A percentile compares a stretch with the other conserved stretches of the same genome.
These are phyloP conservation scores for Neofusicoccum laricinum DNA, from an alignment of 2,329 filamentous ascomycete species.

Conservation along the genomic window DNA sequence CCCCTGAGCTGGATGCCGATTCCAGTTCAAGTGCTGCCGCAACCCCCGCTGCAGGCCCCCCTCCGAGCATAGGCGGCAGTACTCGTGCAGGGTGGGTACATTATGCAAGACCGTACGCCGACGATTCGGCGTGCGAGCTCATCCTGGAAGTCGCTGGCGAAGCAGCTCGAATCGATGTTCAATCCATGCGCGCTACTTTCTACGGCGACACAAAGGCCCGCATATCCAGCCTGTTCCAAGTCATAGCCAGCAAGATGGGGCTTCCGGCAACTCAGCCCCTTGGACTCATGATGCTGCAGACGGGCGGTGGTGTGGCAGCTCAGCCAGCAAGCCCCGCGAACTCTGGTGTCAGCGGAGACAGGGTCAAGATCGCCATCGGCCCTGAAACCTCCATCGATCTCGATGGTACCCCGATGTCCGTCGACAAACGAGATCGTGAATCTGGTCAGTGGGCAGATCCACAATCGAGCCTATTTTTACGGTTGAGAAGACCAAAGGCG, in stretches of 20 bases:
- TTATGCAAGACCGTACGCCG: slow-evolving; percentile 84
- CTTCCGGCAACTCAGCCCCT: slow-evolving; percentile 59
- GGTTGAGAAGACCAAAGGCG: neutral
- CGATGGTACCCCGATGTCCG: slow-evolving; percentile 39
- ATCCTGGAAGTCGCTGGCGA: slow-evolving; percentile 67
- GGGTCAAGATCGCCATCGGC: slow-evolving; percentile 57
- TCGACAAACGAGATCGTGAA: slow-evolving; percentile 36
- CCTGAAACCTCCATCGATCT: slow-evolving; percentile 58
- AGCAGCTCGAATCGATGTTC: slow-evolving; percentile 41
- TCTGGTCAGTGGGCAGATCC: slow-evolving; percentile 23
- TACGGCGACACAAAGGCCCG: slow-evolving; percentile 67
- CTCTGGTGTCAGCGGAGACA: slow-evolving; percentile 67
- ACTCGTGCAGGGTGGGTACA: slow-evolving; percentile 58
- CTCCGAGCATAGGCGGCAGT: neutral
- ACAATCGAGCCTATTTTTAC: slow-evolving; percentile 5
- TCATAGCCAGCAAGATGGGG: slow-evolving; percentile 78
- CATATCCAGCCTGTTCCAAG: slow-evolving; percentile 70
- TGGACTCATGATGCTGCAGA: slow-evolving; percentile 63
- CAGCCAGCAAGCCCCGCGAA: slow-evolving; percentile 66
- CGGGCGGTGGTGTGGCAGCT: slow-evolving; percentile 57
- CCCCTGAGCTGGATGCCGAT: slow-evolving; percentile 40
- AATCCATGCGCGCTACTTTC: slow-evolving; percentile 63
- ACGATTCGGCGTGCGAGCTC: slow-evolving; percentile 69
- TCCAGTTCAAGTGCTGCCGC: slow-evolving; percentile 12
- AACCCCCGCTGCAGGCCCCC: slow-evolving; percentile 19